Percentiles rank a stretch among this genome's conserved stretches.
phyloP scores from a whole-genome alignment of 768 basidiomycete species.

The Kwoniella bestiolae region DNA sequence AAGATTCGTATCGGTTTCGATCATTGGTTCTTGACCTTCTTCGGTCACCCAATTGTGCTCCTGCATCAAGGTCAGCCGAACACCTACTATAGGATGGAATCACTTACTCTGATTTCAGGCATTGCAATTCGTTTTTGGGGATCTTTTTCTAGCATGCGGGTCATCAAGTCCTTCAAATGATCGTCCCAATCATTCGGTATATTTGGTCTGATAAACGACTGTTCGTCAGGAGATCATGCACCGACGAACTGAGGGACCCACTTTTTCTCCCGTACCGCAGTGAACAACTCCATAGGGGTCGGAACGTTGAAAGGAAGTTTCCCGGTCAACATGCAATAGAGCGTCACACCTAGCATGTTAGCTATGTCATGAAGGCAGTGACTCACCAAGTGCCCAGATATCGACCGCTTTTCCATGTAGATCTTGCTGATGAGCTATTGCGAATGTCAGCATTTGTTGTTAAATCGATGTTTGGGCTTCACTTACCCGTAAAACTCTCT shows the following conservation, averaged over 20 bases:
- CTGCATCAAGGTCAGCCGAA: constrained; percentile 18
- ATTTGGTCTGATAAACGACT: constrained; percentile 44
- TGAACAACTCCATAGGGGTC: constrained; percentile 54
- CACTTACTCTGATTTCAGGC: constrained; percentile 48
- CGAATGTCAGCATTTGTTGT: background rate
- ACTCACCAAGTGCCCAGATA: constrained; percentile 55
- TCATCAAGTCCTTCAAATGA: constrained; percentile 8
- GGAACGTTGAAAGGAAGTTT: constrained; percentile 53
- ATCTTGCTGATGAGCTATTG: constrained; percentile 39
- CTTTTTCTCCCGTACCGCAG: constrained; percentile 51
- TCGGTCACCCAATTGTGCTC: constrained; percentile 54
- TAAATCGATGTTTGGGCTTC: background rate
- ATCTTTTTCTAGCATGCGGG: constrained; percentile 39
- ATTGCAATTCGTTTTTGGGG: constrained; percentile 46
- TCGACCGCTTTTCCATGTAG: constrained; percentile 55
- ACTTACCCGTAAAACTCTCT: constrained; percentile 47
- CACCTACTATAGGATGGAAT: background rate
- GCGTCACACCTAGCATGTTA: constrained; percentile 50
- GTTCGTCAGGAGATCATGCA: no score
- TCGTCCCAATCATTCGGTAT: constrained; percentile 51
- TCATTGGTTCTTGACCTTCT: constrained; percentile 49
- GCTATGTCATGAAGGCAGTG: background rate
- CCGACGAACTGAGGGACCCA: no score
- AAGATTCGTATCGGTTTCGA: constrained; percentile 49
- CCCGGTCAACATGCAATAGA: constrained; percentile 57